phyloP scores from a whole-genome alignment of 306 rosid genomes.

The Cyamopsis tetragonoloba region DNA sequence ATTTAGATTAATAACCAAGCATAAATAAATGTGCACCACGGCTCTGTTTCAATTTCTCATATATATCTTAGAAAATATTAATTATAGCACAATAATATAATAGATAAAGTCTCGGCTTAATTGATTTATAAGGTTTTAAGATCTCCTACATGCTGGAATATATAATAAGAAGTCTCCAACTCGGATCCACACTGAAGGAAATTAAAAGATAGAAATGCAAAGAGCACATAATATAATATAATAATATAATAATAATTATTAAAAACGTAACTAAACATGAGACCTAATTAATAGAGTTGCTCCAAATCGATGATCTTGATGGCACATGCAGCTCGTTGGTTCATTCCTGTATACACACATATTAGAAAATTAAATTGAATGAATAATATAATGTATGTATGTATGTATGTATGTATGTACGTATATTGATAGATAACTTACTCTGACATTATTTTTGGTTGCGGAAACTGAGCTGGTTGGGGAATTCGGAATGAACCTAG shows the following conservation, averaged over 20 bases:
- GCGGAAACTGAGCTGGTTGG: slow-evolving; percentile 55
- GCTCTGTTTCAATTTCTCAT: too few species aligned
- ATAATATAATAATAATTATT: slow-evolving; percentile 24
- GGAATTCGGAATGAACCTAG: slow-evolving; percentile 82
- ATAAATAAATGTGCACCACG: too few species aligned
- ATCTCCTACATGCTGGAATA: not conserved
- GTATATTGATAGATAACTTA: not conserved
- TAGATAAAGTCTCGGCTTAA: not conserved
- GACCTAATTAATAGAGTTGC: slow-evolving; percentile 26
- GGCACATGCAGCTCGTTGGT: not conserved
- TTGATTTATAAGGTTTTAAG: not conserved
- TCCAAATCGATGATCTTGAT: slow-evolving; percentile 1
- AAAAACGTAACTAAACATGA: too few species aligned
- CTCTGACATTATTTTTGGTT: slow-evolving; percentile 44
- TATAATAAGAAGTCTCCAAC: slow-evolving; percentile 8
- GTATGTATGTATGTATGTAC: not conserved
- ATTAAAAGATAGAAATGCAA: not conserved
- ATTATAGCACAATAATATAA: not conserved
- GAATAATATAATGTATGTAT: not conserved
- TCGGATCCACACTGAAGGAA: slow-evolving; percentile 10
- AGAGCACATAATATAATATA: not conserved
- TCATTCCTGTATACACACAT: slow-evolving; percentile 44
- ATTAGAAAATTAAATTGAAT: not conserved
- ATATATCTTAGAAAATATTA: too few species aligned
- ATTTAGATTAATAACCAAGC: too few species aligned